These are phyloP conservation scores for Colletotrichum aenigma DNA, from an alignment of 2,329 filamentous ascomycete species.

Conservation along the genomic window DNA sequence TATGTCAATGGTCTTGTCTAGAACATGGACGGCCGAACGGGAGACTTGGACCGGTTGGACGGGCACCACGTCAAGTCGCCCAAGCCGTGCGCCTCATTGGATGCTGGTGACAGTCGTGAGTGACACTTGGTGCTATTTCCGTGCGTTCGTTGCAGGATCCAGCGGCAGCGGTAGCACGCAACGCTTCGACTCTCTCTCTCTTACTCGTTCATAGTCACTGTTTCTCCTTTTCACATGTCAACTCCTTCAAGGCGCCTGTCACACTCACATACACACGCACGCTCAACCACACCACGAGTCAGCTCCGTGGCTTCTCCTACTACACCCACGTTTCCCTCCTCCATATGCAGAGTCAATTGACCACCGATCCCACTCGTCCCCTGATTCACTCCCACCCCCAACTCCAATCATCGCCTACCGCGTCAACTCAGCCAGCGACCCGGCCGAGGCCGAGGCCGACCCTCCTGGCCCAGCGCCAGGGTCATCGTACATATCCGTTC, in stretches of 20 bases:
- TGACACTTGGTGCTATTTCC: neutral
- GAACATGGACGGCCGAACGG: neutral
- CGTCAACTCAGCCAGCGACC: neutral
- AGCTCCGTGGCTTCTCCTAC: neutral
- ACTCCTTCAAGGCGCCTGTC: neutral
- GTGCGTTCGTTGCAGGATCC: neutral
- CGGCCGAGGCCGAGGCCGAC: neutral
- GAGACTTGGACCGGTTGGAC: neutral
- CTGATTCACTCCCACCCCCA: neutral
- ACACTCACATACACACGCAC: neutral
- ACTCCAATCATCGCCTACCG: slow-evolving; percentile 14
- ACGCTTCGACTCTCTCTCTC: neutral
- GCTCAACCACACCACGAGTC: neutral
- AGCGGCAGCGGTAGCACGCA: neutral
- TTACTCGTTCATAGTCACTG: neutral
- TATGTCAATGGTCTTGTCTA: neutral
- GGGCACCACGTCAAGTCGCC: neutral
- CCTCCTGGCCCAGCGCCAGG: neutral
- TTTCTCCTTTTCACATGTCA: slow-evolving; percentile 16
- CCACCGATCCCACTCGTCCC: neutral
- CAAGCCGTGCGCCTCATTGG: neutral
- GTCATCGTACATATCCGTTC: slow-evolving; percentile 7
- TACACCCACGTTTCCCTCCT: slow-evolving; percentile 4
- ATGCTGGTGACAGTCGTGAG: neutral
- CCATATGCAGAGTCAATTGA: slow-evolving; percentile 10